Percentiles rank a stretch among this genome's conserved stretches.
These are phyloP conservation scores for Endotrypanum monterogeii DNA, from an alignment of 208 protist species.

Conservation along the genomic window DNA sequence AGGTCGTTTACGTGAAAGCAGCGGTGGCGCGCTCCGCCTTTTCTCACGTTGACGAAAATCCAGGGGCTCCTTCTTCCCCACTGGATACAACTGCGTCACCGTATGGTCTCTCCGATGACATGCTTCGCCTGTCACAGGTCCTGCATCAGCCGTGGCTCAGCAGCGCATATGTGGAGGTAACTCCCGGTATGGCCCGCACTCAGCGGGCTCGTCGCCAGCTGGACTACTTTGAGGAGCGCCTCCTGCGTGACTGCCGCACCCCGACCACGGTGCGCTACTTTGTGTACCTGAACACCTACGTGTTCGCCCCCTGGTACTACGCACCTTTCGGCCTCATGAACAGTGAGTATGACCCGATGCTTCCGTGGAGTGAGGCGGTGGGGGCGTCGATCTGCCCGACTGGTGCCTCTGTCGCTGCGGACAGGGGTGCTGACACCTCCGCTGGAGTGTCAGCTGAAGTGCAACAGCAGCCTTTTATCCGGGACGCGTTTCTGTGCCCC, in stretches of 20 bases:
- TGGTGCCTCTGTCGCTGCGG: background rate
- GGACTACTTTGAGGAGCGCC: conserved; percentile 85
- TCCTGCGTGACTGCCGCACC: conserved; percentile 78
- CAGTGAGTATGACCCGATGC: conserved; percentile 64
- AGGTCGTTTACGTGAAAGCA: conserved; percentile 53
- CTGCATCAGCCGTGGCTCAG: conserved; percentile 42
- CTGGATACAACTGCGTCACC: background rate
- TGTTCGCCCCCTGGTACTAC: conserved; percentile 90
- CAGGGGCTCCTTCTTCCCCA: background rate
- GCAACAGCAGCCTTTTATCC: conserved; percentile 59
- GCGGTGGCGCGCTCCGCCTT: conserved; percentile 11
- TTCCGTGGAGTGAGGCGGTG: conserved; percentile 14
- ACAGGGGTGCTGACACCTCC: background rate
- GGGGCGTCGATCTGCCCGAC: background rate
- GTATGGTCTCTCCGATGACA: conserved; percentile 9
- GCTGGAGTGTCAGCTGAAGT: background rate
- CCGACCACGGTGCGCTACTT: conserved; percentile 84
- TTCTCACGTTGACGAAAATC: background rate
- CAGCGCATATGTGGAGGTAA: conserved; percentile 67
- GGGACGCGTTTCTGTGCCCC: conserved; percentile 83
- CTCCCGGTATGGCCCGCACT: conserved; percentile 76
- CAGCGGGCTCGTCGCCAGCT: conserved; percentile 54
- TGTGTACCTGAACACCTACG: conserved; percentile 63
- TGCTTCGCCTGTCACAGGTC: conserved; percentile 12
- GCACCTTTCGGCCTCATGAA: conserved; percentile 81